Percentiles rank a stretch among this genome's conserved stretches.
These are phyloP conservation scores for Ceratocystis papillata DNA, from an alignment of 2,329 filamentous ascomycete species.

Conservation along the genomic window DNA sequence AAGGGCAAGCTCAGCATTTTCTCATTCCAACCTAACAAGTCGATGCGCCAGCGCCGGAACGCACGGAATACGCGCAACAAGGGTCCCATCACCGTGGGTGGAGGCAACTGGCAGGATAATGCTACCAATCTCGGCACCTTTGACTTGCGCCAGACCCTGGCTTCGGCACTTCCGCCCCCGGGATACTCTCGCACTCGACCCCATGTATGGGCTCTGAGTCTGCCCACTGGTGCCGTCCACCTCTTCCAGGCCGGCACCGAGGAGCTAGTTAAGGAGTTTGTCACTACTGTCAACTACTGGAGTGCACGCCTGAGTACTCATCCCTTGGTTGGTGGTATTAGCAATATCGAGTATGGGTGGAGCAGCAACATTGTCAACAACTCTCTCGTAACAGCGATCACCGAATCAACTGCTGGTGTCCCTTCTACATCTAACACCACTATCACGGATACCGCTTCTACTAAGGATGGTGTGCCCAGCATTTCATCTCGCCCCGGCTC, in stretches of 20 bases:
- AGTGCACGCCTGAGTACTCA: conserved; percentile 88
- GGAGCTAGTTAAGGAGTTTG: conserved; percentile 90
- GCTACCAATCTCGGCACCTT: conserved; percentile 83
- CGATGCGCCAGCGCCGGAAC: conserved; percentile 53
- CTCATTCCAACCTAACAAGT: conserved; percentile 78
- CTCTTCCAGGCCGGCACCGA: conserved; percentile 96
- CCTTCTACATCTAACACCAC: conserved; percentile 25
- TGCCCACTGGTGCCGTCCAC: conserved; percentile 88
- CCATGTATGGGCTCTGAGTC: conserved; percentile 85
- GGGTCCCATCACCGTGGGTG: conserved; percentile 62
- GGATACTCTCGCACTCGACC: conserved; percentile 86
- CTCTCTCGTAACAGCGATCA: conserved; percentile 39
- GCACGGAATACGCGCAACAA: conserved; percentile 32
- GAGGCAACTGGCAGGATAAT: conserved; percentile 97
- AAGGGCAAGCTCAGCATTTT: conserved; percentile 91
- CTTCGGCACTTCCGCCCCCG: conserved; percentile 76
- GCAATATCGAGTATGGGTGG: conserved; percentile 97
- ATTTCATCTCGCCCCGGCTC: conserved; percentile 41
- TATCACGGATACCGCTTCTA: conserved; percentile 34
- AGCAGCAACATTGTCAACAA: conserved; percentile 68
- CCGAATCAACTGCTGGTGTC: conserved; percentile 32
- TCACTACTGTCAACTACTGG: conserved; percentile 94
- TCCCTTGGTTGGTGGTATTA: conserved; percentile 81
- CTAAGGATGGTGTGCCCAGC: conserved; percentile 24
- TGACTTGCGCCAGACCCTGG: conserved; percentile 79